These are phyloP conservation scores for Lagerstroemia speciosa DNA, from an alignment of 345 rosid species.

Conservation along the genomic window DNA sequence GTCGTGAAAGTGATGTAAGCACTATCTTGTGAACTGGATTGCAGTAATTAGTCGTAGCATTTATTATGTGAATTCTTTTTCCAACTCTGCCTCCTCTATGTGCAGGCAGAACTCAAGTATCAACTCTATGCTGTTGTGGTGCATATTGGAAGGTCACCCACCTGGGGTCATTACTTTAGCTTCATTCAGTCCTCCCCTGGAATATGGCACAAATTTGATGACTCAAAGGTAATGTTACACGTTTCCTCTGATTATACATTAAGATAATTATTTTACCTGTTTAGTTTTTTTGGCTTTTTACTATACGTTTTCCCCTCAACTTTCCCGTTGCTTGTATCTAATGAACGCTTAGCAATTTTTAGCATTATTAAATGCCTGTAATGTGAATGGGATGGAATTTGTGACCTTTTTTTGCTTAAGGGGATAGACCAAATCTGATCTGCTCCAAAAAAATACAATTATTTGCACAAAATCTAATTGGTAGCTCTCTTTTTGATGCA, in stretches of 20 bases:
- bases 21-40: background rate
- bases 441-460: background rate
- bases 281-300: background rate
- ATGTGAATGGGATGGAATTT: background rate
- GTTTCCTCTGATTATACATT: background rate
- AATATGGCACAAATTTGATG: constrained; percentile 71
- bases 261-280: background rate
- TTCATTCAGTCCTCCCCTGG: constrained; percentile 59
- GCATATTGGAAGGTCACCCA: constrained; percentile 48
- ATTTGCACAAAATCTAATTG: background rate
- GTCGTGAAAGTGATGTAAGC: constrained; percentile 34
- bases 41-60: background rate
- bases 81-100: background rate
- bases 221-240: constrained; percentile 32
- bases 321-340: background rate
- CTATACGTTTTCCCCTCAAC: background rate
- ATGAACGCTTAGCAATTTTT: background rate
- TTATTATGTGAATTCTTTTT: background rate
- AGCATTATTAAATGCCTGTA: background rate
- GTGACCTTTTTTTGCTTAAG: background rate
- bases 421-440: background rate
- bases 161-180: constrained; percentile 66
- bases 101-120: constrained; percentile 47
- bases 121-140: constrained; percentile 69
- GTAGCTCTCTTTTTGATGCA: background rate